Evolutionary conservation across 768 basidiomycete genomes (phyloP), one percentile per base, ranked within the genome.

Genomic region (Trametes punicea): DNA sequence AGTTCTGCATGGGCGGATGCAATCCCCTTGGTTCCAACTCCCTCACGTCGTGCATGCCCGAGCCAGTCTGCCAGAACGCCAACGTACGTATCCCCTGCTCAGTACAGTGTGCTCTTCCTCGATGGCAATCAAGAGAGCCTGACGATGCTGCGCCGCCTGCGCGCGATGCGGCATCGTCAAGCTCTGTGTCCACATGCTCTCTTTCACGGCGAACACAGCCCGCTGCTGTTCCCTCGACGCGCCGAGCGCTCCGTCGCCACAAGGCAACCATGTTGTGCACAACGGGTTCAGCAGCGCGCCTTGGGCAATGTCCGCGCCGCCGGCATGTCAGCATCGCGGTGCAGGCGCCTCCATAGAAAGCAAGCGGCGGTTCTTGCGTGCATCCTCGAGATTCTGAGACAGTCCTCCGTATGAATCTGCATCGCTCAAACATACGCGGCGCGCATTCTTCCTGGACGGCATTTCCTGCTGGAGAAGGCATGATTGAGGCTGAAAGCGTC

Each of bases 1-100:
- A 90, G 84, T 93, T 84, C 69, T 93, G 91, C 67, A 74, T 91
- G 30, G 89, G 88, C 44, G 92, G 92, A n/a, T 94, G 92, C 74
- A 83, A 93, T 65, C 90, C 92, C 18, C 75, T 90, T 27, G 71
- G 75, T 39, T 93, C 91, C 6, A 64, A 83, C 64, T 67, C 78
- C 3, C 70, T 87, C 34, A 71, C 72, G 55, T 90, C 90, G 0
- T 94, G 90, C 72, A 70, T 66, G 45, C 88, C 90, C 1, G 79
- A 77, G 41, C 91, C 92, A 0, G 67, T 92, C 36, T 94, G 92
- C 70, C 65, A 85, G 65, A 79, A 75, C 64, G 75, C 75, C 20
- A 81, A 75, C 27, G 84, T 88, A 65, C 60, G 81, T 62, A 38
- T 41, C 51, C 47, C 13, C 20, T 29, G 20, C 18, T 29, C 15